Percentiles rank a stretch among this genome's conserved stretches.
Conservation (phyloP, 1,139 yeast species). For the Pichia sp. region DNA sequence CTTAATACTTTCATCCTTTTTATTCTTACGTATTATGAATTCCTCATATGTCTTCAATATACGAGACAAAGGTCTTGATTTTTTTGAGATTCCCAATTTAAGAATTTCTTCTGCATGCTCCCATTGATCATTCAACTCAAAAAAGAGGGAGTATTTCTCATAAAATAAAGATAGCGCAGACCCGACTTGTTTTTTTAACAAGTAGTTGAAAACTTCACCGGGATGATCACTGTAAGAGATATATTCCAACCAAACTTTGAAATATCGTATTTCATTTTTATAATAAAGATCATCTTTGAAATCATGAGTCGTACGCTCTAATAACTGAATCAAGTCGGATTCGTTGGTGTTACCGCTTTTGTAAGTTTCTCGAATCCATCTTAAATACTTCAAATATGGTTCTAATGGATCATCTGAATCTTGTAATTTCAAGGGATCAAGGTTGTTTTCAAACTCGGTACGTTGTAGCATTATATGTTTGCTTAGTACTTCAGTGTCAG, state of each 20-base stretch:
- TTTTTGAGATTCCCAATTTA: conserved; percentile 47
- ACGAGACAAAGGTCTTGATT: conserved; percentile 59
- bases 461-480: conserved; percentile 30
- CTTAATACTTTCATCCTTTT: conserved; percentile 1
- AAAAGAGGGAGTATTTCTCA: conserved; percentile 67
- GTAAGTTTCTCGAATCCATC: conserved; percentile 59
- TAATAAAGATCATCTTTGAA: conserved; percentile 62
- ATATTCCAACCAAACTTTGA: conserved; percentile 75
- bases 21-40: conserved; percentile 33
- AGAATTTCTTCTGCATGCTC: conserved; percentile 60
- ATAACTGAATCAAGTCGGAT: conserved; percentile 56
- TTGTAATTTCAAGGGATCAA: conserved; percentile 36
- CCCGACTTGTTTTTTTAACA: conserved; percentile 73
- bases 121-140: conserved; percentile 45
- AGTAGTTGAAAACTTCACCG: conserved; percentile 60
- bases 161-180: conserved; percentile 58
- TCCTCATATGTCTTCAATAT: conserved; percentile 41
- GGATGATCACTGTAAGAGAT: conserved; percentile 65
- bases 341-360: conserved; percentile 64
- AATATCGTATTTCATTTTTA: conserved; percentile 73
- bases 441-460: conserved; percentile 20
- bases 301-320: conserved; percentile 66
- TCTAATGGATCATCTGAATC: conserved; percentile 73
- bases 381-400: conserved; percentile 58
- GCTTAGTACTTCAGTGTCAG: conserved; percentile 25